Conservation (phyloP, 768 basidiomycete species). For the Mrakia gelida region DNA sequence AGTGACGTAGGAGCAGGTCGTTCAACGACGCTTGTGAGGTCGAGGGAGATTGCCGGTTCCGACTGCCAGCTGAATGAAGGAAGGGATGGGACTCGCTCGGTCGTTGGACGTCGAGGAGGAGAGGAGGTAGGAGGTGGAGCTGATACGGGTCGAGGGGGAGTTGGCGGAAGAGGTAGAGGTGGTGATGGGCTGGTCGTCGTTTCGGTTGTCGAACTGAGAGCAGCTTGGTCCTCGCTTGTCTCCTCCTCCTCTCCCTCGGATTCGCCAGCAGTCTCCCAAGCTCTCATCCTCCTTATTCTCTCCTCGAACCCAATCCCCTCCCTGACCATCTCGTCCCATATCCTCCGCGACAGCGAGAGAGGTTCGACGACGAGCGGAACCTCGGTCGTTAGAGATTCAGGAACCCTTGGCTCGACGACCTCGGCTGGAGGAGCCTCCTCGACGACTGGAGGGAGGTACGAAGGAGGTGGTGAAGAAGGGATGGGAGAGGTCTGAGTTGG, state of each 20-base stretch:
- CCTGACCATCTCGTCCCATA: slow-evolving; percentile 13
- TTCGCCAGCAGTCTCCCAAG: neutral
- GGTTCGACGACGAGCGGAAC: neutral
- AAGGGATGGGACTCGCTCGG: neutral
- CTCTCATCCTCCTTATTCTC: slow-evolving; percentile 8
- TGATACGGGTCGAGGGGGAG: neutral
- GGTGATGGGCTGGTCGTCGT: neutral
- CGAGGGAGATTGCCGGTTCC: neutral
- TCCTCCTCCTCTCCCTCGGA: neutral
- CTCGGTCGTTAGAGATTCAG: neutral
- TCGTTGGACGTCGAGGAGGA: neutral
- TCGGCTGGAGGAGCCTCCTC: neutral
- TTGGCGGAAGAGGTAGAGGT: neutral
- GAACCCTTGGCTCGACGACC: slow-evolving; percentile 2
- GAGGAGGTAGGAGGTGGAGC: neutral
- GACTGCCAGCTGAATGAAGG: slow-evolving; percentile 8
- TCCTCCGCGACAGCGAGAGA: neutral
- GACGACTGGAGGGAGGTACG: neutral
- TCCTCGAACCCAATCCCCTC: slow-evolving; percentile 1
- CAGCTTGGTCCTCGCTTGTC: neutral
- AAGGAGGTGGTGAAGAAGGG: slow-evolving; percentile 2
- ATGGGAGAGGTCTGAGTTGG: neutral
- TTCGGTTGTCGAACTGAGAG: neutral
- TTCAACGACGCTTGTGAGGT: neutral
- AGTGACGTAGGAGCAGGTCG: neutral